Conservation (phyloP, 768 basidiomycete genomes). For the Chalciporus chontae region DNA sequence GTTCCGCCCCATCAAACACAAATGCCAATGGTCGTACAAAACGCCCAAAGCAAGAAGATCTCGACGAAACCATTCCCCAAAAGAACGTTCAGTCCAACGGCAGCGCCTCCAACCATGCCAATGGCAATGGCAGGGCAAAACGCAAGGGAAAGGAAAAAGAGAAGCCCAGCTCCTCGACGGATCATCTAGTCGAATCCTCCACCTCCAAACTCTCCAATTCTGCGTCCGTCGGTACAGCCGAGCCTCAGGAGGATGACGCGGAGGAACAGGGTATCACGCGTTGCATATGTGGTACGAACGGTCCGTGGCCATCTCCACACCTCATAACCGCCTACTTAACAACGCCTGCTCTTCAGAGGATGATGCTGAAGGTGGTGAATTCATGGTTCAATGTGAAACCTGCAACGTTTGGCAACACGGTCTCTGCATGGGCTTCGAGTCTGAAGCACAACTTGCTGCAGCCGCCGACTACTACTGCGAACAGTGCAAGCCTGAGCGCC, state of each 20-base stretch:
- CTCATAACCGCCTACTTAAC: slow-evolving; percentile 21
- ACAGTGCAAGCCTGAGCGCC: slow-evolving; percentile 83
- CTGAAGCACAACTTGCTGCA: slow-evolving; percentile 68
- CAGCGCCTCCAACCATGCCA: slow-evolving; percentile 26
- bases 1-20: slow-evolving; percentile 38
- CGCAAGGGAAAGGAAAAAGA: slow-evolving; percentile 70
- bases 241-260: slow-evolving; percentile 41
- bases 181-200: slow-evolving; percentile 28
- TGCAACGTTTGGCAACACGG: slow-evolving; percentile 99
- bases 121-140: slow-evolving; percentile 45
- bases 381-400: slow-evolving; percentile 97
- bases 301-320: slow-evolving; percentile 39
- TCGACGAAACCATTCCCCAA: slow-evolving; percentile 52
- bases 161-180: slow-evolving; percentile 33
- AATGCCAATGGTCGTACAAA: slow-evolving; percentile 45
- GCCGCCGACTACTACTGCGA: slow-evolving; percentile 93
- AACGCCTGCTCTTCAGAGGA: slow-evolving; percentile 49
- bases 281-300: slow-evolving; percentile 81
- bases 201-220: slow-evolving; percentile 28
- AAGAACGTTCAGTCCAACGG: slow-evolving; percentile 42
- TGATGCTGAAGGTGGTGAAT: slow-evolving; percentile 82
- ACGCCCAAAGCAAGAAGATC: slow-evolving; percentile 70
- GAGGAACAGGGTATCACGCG: slow-evolving; percentile 65
- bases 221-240: slow-evolving; percentile 32
- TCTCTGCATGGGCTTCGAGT: slow-evolving; percentile 89